Evolutionary conservation across 2,329 filamentous ascomycete species (phyloP), one percentile per base, ranked within the genome.

Genomic region (Blastomyces percursus): DNA sequence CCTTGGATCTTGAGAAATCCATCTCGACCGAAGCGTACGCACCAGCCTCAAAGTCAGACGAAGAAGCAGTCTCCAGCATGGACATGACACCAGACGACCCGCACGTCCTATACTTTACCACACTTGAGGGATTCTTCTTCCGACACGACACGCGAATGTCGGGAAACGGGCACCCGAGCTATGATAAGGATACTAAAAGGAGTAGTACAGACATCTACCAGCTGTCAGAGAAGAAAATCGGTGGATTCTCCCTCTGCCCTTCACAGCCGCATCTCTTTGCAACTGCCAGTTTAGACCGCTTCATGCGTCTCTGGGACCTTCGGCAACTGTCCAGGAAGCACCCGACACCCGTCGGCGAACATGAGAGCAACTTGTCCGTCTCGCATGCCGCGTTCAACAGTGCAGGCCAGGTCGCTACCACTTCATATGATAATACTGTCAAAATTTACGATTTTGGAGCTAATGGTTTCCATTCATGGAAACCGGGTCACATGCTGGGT

Each of bases 381-480:
- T 96, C 90, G 0, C 92, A 96, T 73, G 94, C 93, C 0, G 89
- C 92, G 0, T 99, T 92, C 86, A 94, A 91, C 65, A 80, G 85
- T 0, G 87, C 83, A 0, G 94, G 93, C 0, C 89, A 96, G 66
- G 80, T 99, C 5, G 94, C 92, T 0, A 99, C 94, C 0, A 89
- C 91, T 0, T 93, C 89, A 0, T 99, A 99, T 72, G 94, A 99
- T 71, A 91, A 99, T 69, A 96, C 90, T 0, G 83, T 99, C 66
- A 97, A 97, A 72, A 88, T 99, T 11, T 91, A 97, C 76, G 84
- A 92, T 67, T 89, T 96, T 67, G 80, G 77, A 5, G 72, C 77
- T 9, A 79, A 82, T 0, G 80, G 82, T 9, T 80, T 86, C 0
- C 74, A 77, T 0, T 77, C 78, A 1, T 92, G 85, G 85, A 80